These are phyloP conservation scores for Ceratocystis cubensis DNA, from an alignment of 2,329 filamentous ascomycete species.

Conservation along the genomic window DNA sequence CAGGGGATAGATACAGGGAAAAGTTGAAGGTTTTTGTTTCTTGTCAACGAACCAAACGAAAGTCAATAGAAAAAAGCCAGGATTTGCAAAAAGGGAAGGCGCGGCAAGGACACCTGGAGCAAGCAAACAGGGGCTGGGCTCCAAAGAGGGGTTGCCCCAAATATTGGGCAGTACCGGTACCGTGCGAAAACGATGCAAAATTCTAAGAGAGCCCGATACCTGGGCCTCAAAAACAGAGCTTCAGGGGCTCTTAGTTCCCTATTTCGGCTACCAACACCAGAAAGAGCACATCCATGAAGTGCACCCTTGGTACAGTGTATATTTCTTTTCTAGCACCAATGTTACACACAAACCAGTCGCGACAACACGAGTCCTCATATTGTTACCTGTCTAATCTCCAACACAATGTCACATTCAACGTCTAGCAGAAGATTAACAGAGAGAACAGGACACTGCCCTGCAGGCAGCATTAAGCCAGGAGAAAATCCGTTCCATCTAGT, in stretches of 20 bases:
- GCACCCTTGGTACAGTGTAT: neutral
- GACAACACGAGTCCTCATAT: conserved; percentile 2
- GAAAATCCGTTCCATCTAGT: too few relatives aligned
- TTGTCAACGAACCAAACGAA: neutral
- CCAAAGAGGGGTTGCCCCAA: neutral
- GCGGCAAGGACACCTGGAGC: conserved; percentile 8
- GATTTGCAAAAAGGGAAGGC: conserved; percentile 6
- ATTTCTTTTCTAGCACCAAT: neutral
- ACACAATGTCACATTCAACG: neutral
- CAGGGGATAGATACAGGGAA: neutral
- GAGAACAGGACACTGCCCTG: neutral
- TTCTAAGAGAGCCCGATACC: neutral
- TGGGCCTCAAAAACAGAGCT: neutral
- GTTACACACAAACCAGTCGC: conserved; percentile 3
- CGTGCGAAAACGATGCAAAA: neutral
- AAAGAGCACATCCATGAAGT: too few relatives aligned
- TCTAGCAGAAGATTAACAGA: neutral
- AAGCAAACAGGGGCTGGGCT: neutral
- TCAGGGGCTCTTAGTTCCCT: neutral
- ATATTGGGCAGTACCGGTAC: neutral
- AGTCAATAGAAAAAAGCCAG: neutral
- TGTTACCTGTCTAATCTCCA: neutral
- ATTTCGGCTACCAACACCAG: neutral
- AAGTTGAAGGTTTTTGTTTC: neutral
- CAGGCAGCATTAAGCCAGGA: neutral